Percentiles rank a stretch among this genome's conserved stretches.
phyloP scores from a whole-genome alignment of 257 asterid species.

The Datura wrightii region DNA sequence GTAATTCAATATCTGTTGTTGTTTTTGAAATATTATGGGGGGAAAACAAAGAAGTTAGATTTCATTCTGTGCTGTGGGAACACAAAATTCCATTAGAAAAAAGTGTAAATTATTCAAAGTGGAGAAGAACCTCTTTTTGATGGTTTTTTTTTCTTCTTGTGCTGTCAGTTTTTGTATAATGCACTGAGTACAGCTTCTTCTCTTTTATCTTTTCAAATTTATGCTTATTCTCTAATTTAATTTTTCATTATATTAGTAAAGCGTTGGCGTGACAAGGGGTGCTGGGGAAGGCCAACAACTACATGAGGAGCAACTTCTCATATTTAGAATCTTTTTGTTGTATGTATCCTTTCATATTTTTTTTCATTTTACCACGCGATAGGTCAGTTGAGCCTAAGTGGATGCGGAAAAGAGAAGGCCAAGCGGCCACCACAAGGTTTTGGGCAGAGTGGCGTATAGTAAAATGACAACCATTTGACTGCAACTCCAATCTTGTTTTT shows the following conservation, averaged over 20 bases:
- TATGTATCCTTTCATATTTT: not conserved
- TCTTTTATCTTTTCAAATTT: not conserved
- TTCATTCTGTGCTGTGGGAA: slow-evolving; percentile 39
- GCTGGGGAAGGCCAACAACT: not conserved
- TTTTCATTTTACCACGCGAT: not conserved
- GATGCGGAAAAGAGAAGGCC: no score
- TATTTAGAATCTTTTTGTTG: not conserved
- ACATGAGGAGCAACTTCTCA: not conserved
- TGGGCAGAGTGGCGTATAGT: no score
- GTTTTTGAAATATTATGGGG: slow-evolving; percentile 22
- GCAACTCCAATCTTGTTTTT: not conserved
- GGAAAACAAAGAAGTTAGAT: slow-evolving; percentile 16
- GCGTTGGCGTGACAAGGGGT: not conserved
- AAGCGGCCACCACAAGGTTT: no score
- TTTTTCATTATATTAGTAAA: not conserved
- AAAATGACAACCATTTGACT: no score
- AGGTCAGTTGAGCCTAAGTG: not conserved
- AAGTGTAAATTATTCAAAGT: slow-evolving; percentile 2
- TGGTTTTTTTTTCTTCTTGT: not conserved
- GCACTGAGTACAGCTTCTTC: slow-evolving; percentile 20
- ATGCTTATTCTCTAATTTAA: not conserved
- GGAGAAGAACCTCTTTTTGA: slow-evolving; percentile 7
- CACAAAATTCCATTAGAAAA: slow-evolving; percentile 27
- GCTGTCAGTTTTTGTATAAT: slow-evolving; percentile 19
- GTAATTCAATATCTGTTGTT: slow-evolving; percentile 28